phyloP scores from a whole-genome alignment of 2,329 filamentous ascomycete species.

The Trichophaea hybrida region DNA sequence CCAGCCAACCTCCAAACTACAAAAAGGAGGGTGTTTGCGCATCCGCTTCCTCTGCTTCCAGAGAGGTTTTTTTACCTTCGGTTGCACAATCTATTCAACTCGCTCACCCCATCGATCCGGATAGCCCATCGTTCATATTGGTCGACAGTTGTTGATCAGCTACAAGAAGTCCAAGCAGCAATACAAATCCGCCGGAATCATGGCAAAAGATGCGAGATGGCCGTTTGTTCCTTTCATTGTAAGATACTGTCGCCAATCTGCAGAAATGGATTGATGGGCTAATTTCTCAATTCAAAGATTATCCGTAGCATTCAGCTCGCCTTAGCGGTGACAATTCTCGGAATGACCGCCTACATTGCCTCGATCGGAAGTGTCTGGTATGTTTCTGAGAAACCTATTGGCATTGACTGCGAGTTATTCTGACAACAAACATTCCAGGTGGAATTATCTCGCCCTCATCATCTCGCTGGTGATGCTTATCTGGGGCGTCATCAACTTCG shows the following conservation, averaged over 20 bases:
- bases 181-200: not conserved
- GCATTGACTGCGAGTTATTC: not conserved
- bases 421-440: slow-evolving; percentile 11
- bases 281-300: not conserved
- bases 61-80: too few relatives aligned
- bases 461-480: slow-evolving; percentile 34
- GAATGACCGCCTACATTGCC: slow-evolving; percentile 25
- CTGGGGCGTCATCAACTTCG: slow-evolving; percentile 16
- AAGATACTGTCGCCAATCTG: not conserved
- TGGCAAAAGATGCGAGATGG: not conserved
- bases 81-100: too few relatives aligned
- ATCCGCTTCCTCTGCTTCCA: too few relatives aligned
- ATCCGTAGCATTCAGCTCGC: slow-evolving; percentile 28
- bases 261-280: not conserved
- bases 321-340: slow-evolving; percentile 27
- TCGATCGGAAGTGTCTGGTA: slow-evolving; percentile 7
- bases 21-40: too few relatives aligned
- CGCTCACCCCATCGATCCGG: too few relatives aligned
- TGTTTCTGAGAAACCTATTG: not conserved
- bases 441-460: slow-evolving; percentile 18
- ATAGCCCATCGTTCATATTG: too few relatives aligned
- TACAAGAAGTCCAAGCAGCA: too few relatives aligned
- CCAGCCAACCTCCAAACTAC: too few relatives aligned
- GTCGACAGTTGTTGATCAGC: too few relatives aligned
- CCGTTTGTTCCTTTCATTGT: not conserved